These are phyloP conservation scores for Dacryopinax spathularia DNA, from an alignment of 768 basidiomycete species.

Conservation along the genomic window DNA sequence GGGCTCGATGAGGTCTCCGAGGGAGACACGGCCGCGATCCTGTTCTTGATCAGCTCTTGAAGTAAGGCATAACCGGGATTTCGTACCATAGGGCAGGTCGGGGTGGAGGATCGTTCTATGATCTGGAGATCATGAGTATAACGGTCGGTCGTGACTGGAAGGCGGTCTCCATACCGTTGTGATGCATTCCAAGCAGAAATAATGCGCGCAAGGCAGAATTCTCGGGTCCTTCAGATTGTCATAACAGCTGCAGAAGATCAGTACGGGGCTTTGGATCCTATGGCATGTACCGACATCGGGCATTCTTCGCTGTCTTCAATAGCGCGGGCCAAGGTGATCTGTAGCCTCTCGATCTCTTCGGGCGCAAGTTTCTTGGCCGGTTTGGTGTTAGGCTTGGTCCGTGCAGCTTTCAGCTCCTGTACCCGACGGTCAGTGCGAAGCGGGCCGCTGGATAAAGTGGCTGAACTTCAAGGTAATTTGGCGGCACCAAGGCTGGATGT, in stretches of 20 bases:
- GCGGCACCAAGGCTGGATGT: conserved; percentile 62
- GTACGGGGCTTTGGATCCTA: neutral
- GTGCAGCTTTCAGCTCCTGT: neutral
- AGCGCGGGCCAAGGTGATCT: conserved; percentile 42
- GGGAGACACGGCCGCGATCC: conserved; percentile 54
- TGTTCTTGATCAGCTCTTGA: conserved; percentile 18
- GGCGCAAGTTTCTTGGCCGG: conserved; percentile 30
- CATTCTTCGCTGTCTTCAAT: conserved; percentile 77
- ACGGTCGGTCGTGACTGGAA: conserved; percentile 4
- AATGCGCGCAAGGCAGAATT: conserved; percentile 60
- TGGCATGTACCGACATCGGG: conserved; percentile 24
- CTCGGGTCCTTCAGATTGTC: conserved; percentile 37
- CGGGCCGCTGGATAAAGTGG: neutral
- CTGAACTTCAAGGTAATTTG: conserved; percentile 44
- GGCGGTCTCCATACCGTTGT: conserved; percentile 6
- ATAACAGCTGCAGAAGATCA: conserved; percentile 8
- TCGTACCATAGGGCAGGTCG: conserved; percentile 72
- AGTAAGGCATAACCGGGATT: neutral
- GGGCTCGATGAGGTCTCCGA: conserved; percentile 46
- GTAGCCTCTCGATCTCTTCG: conserved; percentile 42
- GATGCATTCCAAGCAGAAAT: conserved; percentile 51
- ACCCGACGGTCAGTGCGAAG: neutral
- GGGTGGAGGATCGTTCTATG: conserved; percentile 39
- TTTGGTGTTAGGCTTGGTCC: neutral
- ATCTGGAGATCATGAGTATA: conserved; percentile 28